These are phyloP conservation scores for Ogataea nitratoaversa DNA, from an alignment of 805 yeast genomes.

Conservation along the genomic window DNA sequence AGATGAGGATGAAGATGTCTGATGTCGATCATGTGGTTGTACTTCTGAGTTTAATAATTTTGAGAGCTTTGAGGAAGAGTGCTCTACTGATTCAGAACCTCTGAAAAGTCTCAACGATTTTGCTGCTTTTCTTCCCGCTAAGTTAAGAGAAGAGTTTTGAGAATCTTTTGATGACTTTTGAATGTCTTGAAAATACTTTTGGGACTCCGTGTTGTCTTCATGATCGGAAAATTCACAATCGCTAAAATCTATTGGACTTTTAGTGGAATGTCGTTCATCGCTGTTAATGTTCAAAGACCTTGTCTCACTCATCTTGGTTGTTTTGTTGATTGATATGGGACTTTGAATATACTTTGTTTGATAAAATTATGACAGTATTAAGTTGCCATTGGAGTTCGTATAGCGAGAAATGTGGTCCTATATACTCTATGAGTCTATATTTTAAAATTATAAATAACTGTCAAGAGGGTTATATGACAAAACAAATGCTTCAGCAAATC, in stretches of 20 bases:
- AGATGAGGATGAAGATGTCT: constrained; percentile 4
- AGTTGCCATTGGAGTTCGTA: neutral
- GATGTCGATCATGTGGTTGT: neutral
- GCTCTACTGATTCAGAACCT: constrained; percentile 25
- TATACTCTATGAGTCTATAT: too few relatives aligned
- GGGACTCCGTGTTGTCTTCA: neutral
- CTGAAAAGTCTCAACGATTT: constrained; percentile 51
- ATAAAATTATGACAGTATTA: too few relatives aligned
- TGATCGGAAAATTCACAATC: constrained; percentile 1
- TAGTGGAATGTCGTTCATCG: constrained; percentile 1
- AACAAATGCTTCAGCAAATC: too few relatives aligned
- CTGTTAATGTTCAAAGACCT: neutral
- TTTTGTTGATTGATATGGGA: too few relatives aligned
- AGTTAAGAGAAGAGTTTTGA: constrained; percentile 10
- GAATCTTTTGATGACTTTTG: constrained; percentile 4
- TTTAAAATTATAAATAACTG: too few relatives aligned
- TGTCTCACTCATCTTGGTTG: neutral
- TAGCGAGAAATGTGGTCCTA: too few relatives aligned
- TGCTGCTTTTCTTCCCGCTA: constrained; percentile 57
- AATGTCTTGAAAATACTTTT: neutral
- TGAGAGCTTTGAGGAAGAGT: constrained; percentile 5
- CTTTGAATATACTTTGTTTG: too few relatives aligned
- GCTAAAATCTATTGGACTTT: neutral
- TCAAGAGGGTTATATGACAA: too few relatives aligned
- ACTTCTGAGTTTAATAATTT: neutral